Percentiles rank a stretch among this genome's conserved stretches.
phyloP scores from a whole-genome alignment of 2,329 filamentous ascomycete species.

The Neofusicoccum sp. region DNA sequence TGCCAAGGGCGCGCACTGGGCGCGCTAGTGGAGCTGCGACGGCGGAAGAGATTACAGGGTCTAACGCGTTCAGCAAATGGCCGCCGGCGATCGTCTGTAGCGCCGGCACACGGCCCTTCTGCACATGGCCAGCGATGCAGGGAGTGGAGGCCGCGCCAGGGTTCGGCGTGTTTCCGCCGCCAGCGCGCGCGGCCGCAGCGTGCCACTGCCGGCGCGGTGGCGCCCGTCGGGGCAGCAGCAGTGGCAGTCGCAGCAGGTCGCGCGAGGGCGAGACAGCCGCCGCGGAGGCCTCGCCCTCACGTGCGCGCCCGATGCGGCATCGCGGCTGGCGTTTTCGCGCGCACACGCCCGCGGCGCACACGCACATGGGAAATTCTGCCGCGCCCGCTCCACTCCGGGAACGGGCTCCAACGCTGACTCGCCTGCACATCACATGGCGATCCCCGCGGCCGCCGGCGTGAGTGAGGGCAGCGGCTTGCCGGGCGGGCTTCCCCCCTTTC shows the following conservation, averaged over 20 bases:
- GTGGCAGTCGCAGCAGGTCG: no score
- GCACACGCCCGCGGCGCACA: not conserved
- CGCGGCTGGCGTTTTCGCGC: not conserved
- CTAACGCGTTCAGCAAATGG: constrained; percentile 10
- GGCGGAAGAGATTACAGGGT: constrained; percentile 8
- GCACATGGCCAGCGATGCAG: constrained; percentile 7
- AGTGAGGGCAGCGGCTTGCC: not conserved
- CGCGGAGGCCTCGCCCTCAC: no score
- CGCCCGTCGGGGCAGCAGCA: no score
- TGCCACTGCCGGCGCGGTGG: no score
- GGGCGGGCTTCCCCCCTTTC: not conserved
- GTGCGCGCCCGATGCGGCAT: not conserved
- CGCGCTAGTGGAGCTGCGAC: not conserved
- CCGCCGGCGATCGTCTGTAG: not conserved
- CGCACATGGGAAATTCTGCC: constrained; percentile 14
- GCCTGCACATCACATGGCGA: constrained; percentile 11
- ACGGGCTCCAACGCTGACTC: not conserved
- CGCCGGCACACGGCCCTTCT: not conserved
- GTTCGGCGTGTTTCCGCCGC: not conserved
- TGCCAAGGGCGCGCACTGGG: not conserved
- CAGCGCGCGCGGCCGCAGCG: no score
- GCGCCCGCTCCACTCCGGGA: constrained; percentile 3
- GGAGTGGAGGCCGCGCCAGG: not conserved
- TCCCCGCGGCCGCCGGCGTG: not conserved
- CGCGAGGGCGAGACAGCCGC: no score